Evolutionary conservation across 805 yeast genomes (phyloP).

Genomic region (Candida hispaniensis): DNA sequence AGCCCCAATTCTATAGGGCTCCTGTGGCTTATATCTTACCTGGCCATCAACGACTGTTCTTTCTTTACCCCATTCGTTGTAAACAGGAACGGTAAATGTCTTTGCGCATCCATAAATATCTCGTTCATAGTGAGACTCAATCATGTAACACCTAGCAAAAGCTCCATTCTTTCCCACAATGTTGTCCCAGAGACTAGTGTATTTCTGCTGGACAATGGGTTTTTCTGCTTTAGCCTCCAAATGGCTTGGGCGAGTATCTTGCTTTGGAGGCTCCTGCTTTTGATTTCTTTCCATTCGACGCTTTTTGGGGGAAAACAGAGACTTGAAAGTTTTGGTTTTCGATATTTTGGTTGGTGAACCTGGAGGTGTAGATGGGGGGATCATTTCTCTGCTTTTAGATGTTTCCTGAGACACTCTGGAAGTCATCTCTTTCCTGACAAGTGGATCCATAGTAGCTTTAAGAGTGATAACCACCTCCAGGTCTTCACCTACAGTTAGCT

Average conservation of each 20-base stretch:
- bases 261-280: slow-evolving; percentile 12
- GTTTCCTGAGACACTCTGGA: slow-evolving; percentile 9
- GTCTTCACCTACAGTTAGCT: slow-evolving; percentile 49
- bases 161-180: slow-evolving; percentile 79
- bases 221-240: too few species aligned
- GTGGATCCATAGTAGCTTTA: slow-evolving; percentile 36
- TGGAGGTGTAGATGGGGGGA: not conserved
- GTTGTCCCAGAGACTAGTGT: slow-evolving; percentile 38
- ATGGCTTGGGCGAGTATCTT: slow-evolving; percentile 5
- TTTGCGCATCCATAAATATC: slow-evolving; percentile 45
- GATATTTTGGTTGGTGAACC: slow-evolving; percentile 5
- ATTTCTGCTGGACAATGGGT: not conserved
- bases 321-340: slow-evolving; percentile 11
- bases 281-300: too few species aligned
- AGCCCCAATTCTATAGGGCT: slow-evolving; percentile 38
- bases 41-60: slow-evolving; percentile 2
- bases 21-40: slow-evolving; percentile 9
- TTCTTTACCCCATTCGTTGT: slow-evolving; percentile 25
- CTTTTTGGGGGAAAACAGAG: slow-evolving; percentile 10
- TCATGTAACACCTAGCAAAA: slow-evolving; percentile 68
- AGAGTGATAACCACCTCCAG: slow-evolving; percentile 62
- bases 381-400: not conserved
- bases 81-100: slow-evolving; percentile 46
- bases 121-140: slow-evolving; percentile 48
- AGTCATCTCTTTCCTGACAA: slow-evolving; percentile 2